These are phyloP conservation scores for Claviceps africana DNA, from an alignment of 2,329 filamentous ascomycete genomes.

Conservation along the genomic window DNA sequence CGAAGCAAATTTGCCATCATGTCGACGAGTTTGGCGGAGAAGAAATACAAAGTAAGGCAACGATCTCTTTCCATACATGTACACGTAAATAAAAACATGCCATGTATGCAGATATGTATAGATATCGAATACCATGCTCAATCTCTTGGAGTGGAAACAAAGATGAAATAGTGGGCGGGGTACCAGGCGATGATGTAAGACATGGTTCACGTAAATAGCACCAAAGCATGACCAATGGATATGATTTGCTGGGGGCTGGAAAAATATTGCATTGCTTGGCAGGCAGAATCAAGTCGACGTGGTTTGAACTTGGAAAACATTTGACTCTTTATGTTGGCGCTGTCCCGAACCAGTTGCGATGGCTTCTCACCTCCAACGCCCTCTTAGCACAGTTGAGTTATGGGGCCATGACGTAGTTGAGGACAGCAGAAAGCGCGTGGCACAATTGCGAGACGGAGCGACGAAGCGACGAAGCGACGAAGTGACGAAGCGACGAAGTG, in stretches of 20 bases:
- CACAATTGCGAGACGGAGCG: background rate
- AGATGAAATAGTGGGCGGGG: too few relatives aligned
- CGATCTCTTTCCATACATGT: background rate
- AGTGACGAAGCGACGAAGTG: too few relatives aligned
- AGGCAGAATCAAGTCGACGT: background rate
- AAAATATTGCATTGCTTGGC: background rate
- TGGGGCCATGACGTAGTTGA: background rate
- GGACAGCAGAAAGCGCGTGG: background rate
- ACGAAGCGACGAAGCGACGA: too few relatives aligned
- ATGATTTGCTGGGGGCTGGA: background rate
- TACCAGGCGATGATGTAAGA: background rate
- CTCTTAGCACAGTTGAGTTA: background rate
- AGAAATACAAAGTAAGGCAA: background rate
- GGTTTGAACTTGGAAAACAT: background rate
- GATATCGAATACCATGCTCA: too few relatives aligned
- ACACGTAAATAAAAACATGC: too few relatives aligned
- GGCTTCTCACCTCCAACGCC: background rate
- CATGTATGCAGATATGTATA: background rate
- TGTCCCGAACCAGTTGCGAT: background rate
- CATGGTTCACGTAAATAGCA: background rate
- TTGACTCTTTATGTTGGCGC: background rate
- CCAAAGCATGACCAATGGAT: background rate
- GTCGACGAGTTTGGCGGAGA: background rate
- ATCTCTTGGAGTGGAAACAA: too few relatives aligned
- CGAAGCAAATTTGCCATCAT: background rate